Percentiles rank a stretch among this genome's conserved stretches.
phyloP scores from a whole-genome alignment of 1,284 basidiomycete species.

The Leucoagaricus sp. region DNA sequence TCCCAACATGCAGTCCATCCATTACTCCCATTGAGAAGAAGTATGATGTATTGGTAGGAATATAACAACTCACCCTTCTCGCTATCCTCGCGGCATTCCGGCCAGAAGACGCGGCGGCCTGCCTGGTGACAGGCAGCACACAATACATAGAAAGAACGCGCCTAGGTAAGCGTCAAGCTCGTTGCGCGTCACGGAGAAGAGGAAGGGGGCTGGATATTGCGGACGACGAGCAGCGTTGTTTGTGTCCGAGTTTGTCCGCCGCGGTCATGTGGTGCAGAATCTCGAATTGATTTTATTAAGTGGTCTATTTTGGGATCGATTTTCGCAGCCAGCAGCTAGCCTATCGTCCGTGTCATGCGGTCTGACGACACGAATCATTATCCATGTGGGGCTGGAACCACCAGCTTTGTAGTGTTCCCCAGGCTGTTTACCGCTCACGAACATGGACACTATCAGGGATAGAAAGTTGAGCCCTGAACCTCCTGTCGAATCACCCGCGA shows the following conservation, averaged over 20 bases:
- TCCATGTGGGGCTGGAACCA: not conserved
- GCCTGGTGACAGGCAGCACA: constrained; percentile 54
- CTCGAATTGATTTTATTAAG: not conserved
- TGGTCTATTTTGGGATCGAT: not conserved
- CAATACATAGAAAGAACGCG: constrained; percentile 51
- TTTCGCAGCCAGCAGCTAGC: too few relatives aligned
- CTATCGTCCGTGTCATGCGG: not conserved
- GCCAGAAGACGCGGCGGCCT: constrained; percentile 46
- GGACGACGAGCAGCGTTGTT: constrained; percentile 25
- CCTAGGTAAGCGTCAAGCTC: not conserved
- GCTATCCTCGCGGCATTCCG: constrained; percentile 48
- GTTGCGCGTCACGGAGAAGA: constrained; percentile 14
- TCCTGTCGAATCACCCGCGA: not conserved
- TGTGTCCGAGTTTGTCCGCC: constrained; percentile 39
- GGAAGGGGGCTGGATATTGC: constrained; percentile 22
- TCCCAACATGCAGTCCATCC: not conserved
- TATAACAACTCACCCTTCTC: constrained; percentile 48
- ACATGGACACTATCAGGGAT: constrained; percentile 1
- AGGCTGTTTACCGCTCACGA: not conserved
- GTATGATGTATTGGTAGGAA: constrained; percentile 2
- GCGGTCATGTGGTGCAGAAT: constrained; percentile 7
- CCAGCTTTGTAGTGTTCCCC: not conserved
- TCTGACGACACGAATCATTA: not conserved
- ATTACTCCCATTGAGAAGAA: not conserved
- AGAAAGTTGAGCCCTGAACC: not conserved